These are phyloP conservation scores for Tulasnella sp. DNA, from an alignment of 768 basidiomycete species.

Conservation along the genomic window DNA sequence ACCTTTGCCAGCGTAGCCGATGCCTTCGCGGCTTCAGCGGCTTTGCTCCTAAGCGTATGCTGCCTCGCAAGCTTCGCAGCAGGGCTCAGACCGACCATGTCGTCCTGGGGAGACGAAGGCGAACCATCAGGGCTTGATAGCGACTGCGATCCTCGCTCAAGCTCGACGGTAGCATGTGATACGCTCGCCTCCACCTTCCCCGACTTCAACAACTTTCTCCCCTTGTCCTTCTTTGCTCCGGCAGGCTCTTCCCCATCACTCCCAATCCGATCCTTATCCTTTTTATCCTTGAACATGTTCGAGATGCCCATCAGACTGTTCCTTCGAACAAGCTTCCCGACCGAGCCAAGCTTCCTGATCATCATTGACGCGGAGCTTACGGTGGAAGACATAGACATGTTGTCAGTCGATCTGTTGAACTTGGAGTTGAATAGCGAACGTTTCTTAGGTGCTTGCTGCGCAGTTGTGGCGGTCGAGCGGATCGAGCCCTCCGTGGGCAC, in stretches of 20 bases:
- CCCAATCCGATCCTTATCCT: conserved; percentile 35
- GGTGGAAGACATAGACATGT: conserved; percentile 89
- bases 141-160: conserved; percentile 46
- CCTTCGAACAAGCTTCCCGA: conserved; percentile 79
- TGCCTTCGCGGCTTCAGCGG: conserved; percentile 60
- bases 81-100: conserved; percentile 70
- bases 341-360: conserved; percentile 87
- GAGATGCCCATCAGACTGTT: conserved; percentile 89
- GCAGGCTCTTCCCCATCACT: conserved; percentile 29
- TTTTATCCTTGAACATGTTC: conserved; percentile 84
- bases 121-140: background rate
- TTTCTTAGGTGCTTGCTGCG: conserved; percentile 43
- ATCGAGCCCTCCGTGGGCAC: conserved; percentile 17
- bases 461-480: conserved; percentile 4
- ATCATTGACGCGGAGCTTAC: conserved; percentile 93
- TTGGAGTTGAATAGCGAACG: conserved; percentile 79
- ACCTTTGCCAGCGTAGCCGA: conserved; percentile 33
- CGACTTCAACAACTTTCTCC: conserved; percentile 49
- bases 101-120: conserved; percentile 27
- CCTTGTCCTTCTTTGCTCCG: conserved; percentile 41
- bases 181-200: conserved; percentile 59
- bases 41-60: conserved; percentile 73
- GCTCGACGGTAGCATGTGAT: conserved; percentile 74
- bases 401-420: conserved; percentile 82
- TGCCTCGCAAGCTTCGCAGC: conserved; percentile 84